phyloP scores from a whole-genome alignment of 495 filamentous ascomycete species.

The Glonium stellatum region DNA sequence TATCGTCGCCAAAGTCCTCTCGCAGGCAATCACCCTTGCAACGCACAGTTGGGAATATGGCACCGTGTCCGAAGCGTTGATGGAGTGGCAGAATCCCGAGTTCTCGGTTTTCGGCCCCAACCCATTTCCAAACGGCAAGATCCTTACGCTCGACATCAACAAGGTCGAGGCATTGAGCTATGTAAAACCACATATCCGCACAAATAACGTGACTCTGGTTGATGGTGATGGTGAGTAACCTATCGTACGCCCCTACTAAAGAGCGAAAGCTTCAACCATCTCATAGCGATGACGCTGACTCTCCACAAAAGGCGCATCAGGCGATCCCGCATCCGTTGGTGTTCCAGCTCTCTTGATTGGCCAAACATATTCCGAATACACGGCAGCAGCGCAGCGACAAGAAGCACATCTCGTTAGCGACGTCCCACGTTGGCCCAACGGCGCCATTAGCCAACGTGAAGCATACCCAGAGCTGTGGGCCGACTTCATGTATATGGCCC shows the following conservation, averaged over 20 bases:
- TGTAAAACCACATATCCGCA: constrained; percentile 19
- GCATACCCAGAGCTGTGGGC: constrained; percentile 45
- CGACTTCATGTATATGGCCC: constrained; percentile 48
- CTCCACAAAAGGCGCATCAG: constrained; percentile 19
- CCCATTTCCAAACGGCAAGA: constrained; percentile 39
- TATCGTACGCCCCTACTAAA: too few relatives aligned
- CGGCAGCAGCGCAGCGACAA: constrained; percentile 26
- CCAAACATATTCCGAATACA: constrained; percentile 34
- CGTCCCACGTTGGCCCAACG: constrained; percentile 44
- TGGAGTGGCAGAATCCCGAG: constrained; percentile 42
- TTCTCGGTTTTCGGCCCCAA: constrained; percentile 41
- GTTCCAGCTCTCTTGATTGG: constrained; percentile 43
- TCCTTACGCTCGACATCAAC: constrained; percentile 33
- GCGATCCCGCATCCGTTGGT: constrained; percentile 43
- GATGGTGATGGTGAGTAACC: constrained; percentile 11
- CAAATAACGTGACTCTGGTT: constrained; percentile 10
- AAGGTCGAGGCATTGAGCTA: constrained; percentile 36
- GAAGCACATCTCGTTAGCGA: constrained; percentile 37
- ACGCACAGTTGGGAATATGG: constrained; percentile 44
- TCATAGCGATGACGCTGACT: constrained; percentile 22
- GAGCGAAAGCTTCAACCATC: background rate
- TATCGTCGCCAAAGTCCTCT: constrained; percentile 12
- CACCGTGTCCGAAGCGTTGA: constrained; percentile 43
- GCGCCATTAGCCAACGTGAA: constrained; percentile 46
- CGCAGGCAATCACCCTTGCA: constrained; percentile 15